Evolutionary conservation across 768 basidiomycete species (phyloP).

Genomic region (Pleurotus ostreatus): DNA sequence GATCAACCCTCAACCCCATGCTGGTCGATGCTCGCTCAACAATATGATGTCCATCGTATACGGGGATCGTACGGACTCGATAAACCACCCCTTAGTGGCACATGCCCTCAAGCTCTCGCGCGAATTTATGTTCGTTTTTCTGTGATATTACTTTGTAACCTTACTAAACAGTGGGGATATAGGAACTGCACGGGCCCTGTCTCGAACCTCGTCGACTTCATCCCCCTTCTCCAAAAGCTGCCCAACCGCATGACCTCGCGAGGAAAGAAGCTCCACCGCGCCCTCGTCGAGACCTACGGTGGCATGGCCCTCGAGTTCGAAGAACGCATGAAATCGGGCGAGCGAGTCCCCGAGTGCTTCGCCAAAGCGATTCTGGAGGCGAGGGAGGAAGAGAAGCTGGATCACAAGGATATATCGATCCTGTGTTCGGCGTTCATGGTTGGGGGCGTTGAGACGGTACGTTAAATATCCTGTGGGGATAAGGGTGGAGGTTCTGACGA

Average conservation of each 20-base stretch:
- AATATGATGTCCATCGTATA: conserved; percentile 43
- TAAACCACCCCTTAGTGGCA: conserved; percentile 32
- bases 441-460: conserved; percentile 40
- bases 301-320: conserved; percentile 34
- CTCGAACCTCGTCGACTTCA: conserved; percentile 43
- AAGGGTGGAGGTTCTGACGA: not conserved
- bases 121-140: conserved; percentile 38
- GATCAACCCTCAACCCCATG: conserved; percentile 34
- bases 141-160: not conserved
- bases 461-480: not conserved
- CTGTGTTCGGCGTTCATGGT: conserved; percentile 39
- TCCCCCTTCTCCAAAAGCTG: conserved; percentile 35
- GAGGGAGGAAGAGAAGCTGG: conserved; percentile 29
- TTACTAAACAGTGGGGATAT: not conserved
- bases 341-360: conserved; percentile 39
- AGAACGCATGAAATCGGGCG: conserved; percentile 29
- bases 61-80: conserved; percentile 35
- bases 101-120: conserved; percentile 31
- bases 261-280: conserved; percentile 33
- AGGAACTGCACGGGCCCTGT: conserved; percentile 39
- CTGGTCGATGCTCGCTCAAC: conserved; percentile 34
- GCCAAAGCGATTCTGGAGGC: conserved; percentile 32
- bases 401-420: conserved; percentile 34
- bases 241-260: conserved; percentile 34
- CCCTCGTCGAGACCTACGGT: conserved; percentile 32